Conservation (phyloP, 176 grass and related monocot species). For the Puccinellia tenuiflora region DNA sequence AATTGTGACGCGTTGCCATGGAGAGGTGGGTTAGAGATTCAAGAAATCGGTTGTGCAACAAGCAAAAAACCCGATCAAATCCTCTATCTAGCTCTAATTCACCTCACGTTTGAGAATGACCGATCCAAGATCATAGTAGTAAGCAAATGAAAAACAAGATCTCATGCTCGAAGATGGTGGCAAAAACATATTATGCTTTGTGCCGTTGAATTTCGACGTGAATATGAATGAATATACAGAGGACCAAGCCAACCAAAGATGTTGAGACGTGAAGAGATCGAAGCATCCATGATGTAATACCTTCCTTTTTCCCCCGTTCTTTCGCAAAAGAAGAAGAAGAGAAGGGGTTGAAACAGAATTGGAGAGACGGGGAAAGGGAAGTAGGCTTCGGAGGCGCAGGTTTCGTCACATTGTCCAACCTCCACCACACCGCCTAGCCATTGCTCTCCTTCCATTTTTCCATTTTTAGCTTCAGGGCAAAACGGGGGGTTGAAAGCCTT, state of each 20-base stretch:
- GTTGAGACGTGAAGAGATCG: neutral
- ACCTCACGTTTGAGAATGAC: neutral
- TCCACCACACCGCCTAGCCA: constrained; percentile 18
- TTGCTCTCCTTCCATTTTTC: neutral
- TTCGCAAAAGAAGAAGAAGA: constrained; percentile 18
- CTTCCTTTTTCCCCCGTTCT: constrained; percentile 32
- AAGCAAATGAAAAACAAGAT: neutral
- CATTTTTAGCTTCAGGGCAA: constrained; percentile 30
- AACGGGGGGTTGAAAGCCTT: constrained; percentile 2
- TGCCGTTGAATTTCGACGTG: neutral
- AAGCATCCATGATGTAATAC: neutral
- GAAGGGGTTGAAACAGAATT: constrained; percentile 33
- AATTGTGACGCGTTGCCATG: neutral
- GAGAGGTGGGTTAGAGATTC: neutral
- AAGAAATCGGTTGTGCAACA: too few relatives aligned
- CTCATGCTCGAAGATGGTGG: neutral
- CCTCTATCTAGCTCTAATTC: neutral
- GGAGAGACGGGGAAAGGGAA: constrained; percentile 25
- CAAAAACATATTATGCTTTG: neutral
- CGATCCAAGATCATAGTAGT: neutral
- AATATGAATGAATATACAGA: neutral
- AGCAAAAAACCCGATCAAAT: too few relatives aligned
- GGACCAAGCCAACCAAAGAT: neutral
- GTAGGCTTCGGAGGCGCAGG: constrained; percentile 31
- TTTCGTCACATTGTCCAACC: constrained; percentile 35